These are phyloP conservation scores for Suaeda aralocaspica DNA, from an alignment of 148 eudicot species.

Conservation along the genomic window DNA sequence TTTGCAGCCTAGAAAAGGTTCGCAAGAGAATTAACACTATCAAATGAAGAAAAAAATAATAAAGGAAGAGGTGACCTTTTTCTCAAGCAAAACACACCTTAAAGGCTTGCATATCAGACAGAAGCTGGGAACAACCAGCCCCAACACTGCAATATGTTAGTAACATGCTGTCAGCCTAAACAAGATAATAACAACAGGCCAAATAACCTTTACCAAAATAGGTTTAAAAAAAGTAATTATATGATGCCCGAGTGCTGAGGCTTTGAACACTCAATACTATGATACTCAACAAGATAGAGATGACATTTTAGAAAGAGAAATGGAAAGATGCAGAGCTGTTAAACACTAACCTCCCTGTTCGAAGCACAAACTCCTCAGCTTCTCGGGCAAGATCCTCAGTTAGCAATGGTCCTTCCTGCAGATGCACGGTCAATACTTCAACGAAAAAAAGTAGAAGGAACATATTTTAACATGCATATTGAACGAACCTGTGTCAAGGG, in stretches of 20 bases:
- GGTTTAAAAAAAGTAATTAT: background rate
- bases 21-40: slow-evolving; percentile 1
- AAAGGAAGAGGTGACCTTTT: background rate
- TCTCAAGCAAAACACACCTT: slow-evolving; percentile 45
- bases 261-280: background rate
- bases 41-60: background rate
- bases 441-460: slow-evolving; percentile 4
- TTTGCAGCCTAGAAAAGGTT: slow-evolving; percentile 73
- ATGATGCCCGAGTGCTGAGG: background rate
- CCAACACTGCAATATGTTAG: slow-evolving; percentile 59
- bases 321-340: background rate
- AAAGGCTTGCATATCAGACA: slow-evolving; percentile 99
- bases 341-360: slow-evolving; percentile 74
- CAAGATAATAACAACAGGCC: background rate
- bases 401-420: slow-evolving; percentile 86
- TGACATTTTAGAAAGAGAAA: no score
- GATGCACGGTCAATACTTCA: slow-evolving; percentile 12
- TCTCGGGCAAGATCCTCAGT: slow-evolving; percentile 93
- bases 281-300: background rate
- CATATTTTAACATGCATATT: slow-evolving; percentile 10
- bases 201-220: background rate
- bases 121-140: slow-evolving; percentile 97
- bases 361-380: slow-evolving; percentile 85
- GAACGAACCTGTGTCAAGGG: slow-evolving; percentile 77
- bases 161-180: slow-evolving; percentile 17